phyloP scores from a whole-genome alignment of 306 rosid species.

The Hylodesmum podocarpum region DNA sequence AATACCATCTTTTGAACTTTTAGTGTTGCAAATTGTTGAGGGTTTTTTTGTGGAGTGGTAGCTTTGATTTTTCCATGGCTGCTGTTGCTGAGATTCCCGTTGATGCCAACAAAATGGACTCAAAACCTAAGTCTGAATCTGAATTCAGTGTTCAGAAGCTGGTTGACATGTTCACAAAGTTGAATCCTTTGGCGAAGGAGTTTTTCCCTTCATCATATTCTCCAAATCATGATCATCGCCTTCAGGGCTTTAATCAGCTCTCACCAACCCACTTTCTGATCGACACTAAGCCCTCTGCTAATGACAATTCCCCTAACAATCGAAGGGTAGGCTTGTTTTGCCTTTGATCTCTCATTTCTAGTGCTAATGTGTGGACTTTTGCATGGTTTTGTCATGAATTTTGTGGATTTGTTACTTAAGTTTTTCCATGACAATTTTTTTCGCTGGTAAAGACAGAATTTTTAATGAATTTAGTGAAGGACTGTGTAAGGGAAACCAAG shows the following conservation, averaged over 20 bases:
- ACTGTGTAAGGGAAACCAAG: not conserved
- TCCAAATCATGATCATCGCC: slow-evolving; percentile 40
- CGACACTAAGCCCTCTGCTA: slow-evolving; percentile 47
- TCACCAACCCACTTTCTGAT: slow-evolving; percentile 46
- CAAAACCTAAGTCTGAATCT: slow-evolving; percentile 54
- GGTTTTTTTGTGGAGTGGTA: slow-evolving; percentile 26
- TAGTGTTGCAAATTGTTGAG: slow-evolving; percentile 20
- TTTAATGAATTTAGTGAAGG: slow-evolving; percentile 14
- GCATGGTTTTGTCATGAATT: slow-evolving; percentile 3
- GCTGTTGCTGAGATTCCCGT: slow-evolving; percentile 79
- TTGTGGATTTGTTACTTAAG: not conserved
- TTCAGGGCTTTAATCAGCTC: slow-evolving; percentile 50
- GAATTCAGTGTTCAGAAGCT: slow-evolving; percentile 85
- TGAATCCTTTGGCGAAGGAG: slow-evolving; percentile 92
- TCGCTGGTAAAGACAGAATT: not conserved
- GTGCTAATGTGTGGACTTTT: slow-evolving; percentile 24
- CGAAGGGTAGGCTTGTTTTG: slow-evolving; percentile 68
- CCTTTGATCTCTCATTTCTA: slow-evolving; percentile 35
- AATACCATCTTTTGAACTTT: not conserved
- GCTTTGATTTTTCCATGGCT: slow-evolving; percentile 69
- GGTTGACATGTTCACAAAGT: slow-evolving; percentile 89
- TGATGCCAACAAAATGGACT: slow-evolving; percentile 83
- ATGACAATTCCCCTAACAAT: slow-evolving; percentile 53
- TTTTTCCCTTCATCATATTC: slow-evolving; percentile 77
- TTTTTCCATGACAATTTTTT: not conserved